A percentile compares a stretch with the other conserved stretches of the same genome.
phyloP scores from a whole-genome alignment of 257 asterid genomes.

The Eucommia ulmoides region DNA sequence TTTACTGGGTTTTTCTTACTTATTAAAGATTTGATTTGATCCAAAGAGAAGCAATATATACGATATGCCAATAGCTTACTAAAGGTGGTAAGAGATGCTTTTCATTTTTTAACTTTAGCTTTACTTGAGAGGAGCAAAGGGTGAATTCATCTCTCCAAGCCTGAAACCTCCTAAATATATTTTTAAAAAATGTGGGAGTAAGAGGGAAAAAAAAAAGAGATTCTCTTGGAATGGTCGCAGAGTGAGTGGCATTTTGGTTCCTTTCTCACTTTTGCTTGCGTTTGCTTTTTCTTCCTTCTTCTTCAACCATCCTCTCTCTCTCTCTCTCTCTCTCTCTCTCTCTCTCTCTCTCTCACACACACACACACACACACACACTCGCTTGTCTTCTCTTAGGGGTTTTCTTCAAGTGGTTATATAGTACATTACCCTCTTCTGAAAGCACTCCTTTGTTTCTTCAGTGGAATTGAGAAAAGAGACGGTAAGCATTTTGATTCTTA shows the following conservation, averaged over 20 bases:
- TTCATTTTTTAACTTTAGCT: conserved; percentile 45
- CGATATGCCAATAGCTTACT: too few relatives aligned
- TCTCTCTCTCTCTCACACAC: too few relatives aligned
- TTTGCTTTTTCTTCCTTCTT: conserved; percentile 13
- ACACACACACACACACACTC: too few relatives aligned
- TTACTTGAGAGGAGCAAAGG: conserved; percentile 26
- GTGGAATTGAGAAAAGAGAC: background rate
- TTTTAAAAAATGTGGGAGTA: too few relatives aligned
- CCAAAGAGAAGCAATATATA: too few relatives aligned
- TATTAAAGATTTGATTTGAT: too few relatives aligned
- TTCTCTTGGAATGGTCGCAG: conserved; percentile 34
- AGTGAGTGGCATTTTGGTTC: conserved; percentile 28
- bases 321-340: conserved; percentile 12
- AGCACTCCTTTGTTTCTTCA: background rate
- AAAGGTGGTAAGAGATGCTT: conserved; percentile 27
- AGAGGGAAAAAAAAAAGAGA: conserved; percentile 18
- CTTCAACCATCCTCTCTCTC: conserved; percentile 32
- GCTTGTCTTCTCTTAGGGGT: too few relatives aligned
- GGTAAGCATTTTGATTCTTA: background rate
- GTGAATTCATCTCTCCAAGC: conserved; percentile 6
- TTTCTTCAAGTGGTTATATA: too few relatives aligned
- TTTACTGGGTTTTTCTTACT: too few relatives aligned
- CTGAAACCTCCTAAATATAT: conserved; percentile 11
- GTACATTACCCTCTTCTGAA: background rate
- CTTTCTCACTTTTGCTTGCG: conserved; percentile 18